Percentiles rank a stretch among this genome's conserved stretches.
phyloP scores from a whole-genome alignment of 164 flowering plant genomes.

The Cinnamomum micranthum region DNA sequence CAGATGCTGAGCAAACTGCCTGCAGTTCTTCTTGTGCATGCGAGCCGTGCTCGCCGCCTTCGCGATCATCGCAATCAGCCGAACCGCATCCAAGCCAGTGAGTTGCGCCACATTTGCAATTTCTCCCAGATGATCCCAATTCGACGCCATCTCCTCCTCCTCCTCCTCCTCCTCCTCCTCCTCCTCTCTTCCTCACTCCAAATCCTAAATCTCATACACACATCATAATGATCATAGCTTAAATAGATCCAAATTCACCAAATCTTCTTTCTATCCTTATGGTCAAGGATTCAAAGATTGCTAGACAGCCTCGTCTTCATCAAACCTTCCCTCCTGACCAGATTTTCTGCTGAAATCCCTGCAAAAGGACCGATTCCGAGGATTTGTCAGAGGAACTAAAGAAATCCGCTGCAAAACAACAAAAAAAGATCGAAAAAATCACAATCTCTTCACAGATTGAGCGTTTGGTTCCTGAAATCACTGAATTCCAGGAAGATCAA shows the following conservation, averaged over 20 bases:
- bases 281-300: not conserved
- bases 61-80: slow-evolving; percentile 71
- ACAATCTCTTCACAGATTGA: not conserved
- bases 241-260: not conserved
- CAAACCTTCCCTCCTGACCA: not conserved
- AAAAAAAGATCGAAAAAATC: not conserved
- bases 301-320: not conserved
- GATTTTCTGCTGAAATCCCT: too few relatives aligned
- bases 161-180: slow-evolving; percentile 1
- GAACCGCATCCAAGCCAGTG: slow-evolving; percentile 72
- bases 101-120: slow-evolving; percentile 77
- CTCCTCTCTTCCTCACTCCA: slow-evolving; percentile 7
- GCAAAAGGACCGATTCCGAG: not conserved
- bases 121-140: slow-evolving; percentile 77
- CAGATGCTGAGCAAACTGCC: slow-evolving; percentile 86
- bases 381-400: not conserved
- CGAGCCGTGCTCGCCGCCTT: slow-evolving; percentile 86
- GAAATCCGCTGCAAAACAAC: not conserved
- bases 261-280: not conserved
- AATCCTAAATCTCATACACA: not conserved
- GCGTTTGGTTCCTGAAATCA: not conserved
- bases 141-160: slow-evolving; percentile 29
- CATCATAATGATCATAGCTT: not conserved
- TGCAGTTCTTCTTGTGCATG: slow-evolving; percentile 94
- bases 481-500: not conserved